These are phyloP conservation scores for Metarhizium album DNA, from an alignment of 2,329 filamentous ascomycete genomes.

Conservation along the genomic window DNA sequence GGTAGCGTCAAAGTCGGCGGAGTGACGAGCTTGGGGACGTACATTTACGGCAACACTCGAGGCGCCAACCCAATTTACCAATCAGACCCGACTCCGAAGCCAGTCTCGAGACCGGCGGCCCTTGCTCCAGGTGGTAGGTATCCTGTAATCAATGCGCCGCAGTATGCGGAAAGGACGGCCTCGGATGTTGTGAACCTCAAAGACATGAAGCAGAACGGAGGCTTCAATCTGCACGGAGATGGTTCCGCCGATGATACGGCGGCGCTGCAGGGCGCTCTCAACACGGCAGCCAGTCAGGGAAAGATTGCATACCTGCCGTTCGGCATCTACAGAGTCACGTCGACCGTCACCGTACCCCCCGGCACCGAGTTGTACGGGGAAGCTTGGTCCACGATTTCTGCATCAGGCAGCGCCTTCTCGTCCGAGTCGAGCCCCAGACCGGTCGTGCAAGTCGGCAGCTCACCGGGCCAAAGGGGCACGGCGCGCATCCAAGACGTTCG, in stretches of 20 bases:
- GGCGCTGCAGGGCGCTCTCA: conserved; percentile 26
- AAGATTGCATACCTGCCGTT: conserved; percentile 20
- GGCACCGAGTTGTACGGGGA: conserved; percentile 44
- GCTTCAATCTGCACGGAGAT: conserved; percentile 24
- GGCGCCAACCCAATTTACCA: conserved; percentile 26
- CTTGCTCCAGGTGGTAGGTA: conserved; percentile 27
- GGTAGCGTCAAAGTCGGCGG: conserved; percentile 19
- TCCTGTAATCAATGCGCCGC: conserved; percentile 27
- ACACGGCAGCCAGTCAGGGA: conserved; percentile 21
- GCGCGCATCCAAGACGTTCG: conserved; percentile 41
- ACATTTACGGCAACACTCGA: conserved; percentile 31
- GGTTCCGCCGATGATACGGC: conserved; percentile 26
- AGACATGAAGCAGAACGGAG: conserved; percentile 21
- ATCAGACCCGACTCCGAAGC: conserved; percentile 16
- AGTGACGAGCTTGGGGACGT: conserved; percentile 24
- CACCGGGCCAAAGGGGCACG: conserved; percentile 32
- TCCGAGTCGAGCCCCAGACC: conserved; percentile 32
- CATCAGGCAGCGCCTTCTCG: conserved; percentile 32
- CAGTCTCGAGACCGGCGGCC: conserved; percentile 22
- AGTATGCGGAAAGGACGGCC: conserved; percentile 22
- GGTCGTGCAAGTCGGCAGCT: conserved; percentile 38
- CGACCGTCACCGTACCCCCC: conserved; percentile 14
- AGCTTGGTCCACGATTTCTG: conserved; percentile 39
- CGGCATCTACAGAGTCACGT: conserved; percentile 17
- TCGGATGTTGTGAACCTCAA: conserved; percentile 24